Evolutionary conservation across 2,329 filamentous ascomycete species (phyloP), one percentile per base, ranked within the genome.

Genomic region (Microcyclosporella mali): DNA sequence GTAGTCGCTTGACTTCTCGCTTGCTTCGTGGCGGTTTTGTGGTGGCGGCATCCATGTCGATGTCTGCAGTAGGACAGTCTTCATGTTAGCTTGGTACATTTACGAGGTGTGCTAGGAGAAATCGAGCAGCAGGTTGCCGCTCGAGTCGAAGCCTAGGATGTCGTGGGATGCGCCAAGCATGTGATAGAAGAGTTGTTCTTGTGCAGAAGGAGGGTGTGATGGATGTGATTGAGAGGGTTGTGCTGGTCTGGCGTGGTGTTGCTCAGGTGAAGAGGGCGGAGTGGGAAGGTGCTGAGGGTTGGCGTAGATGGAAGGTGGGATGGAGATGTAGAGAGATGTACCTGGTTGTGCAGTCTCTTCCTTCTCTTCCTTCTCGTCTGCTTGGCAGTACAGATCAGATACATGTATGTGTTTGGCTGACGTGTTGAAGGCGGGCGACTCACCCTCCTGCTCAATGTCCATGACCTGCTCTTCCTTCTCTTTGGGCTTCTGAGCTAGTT

Each of bases 401-500:
- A n/a, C n/a, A n/a, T n/a, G n/a, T n/a, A n/a, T 25, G 21, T 25
- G 21, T 25, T 25, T 9, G 21, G 21, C 7, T 29, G 10, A 15
- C 19, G 33, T 18, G 16, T 17, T 14, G 31, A 3, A n/a, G 15
- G n/a, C 41, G 37, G 39, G 35, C 45, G 37, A 21, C 29, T 45
- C 68, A 70, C 35, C 35, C 18, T 49, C 68, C 70, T 40, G 67
- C 65, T 70, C 63, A 37, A 71, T 69, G 32, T 73, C 69, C 55
- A 74, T 70, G 21, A 9, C 9, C 42, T 61, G 59, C 37, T 85
- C 81, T 63, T 85, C 88, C 41, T 61, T 60, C 37, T 85, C 81
- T 64, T 85, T 88, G 47, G 86, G 82, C 61, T 88, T 81, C 44
- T 82, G 75, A 35, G 84, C 85, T 56, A 94, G 66, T 63, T 89